A percentile compares a stretch with the other conserved stretches of the same genome.
Evolutionary conservation across 2,329 filamentous ascomycete species (phyloP).

Genomic region (Fusarium heterosporum): DNA sequence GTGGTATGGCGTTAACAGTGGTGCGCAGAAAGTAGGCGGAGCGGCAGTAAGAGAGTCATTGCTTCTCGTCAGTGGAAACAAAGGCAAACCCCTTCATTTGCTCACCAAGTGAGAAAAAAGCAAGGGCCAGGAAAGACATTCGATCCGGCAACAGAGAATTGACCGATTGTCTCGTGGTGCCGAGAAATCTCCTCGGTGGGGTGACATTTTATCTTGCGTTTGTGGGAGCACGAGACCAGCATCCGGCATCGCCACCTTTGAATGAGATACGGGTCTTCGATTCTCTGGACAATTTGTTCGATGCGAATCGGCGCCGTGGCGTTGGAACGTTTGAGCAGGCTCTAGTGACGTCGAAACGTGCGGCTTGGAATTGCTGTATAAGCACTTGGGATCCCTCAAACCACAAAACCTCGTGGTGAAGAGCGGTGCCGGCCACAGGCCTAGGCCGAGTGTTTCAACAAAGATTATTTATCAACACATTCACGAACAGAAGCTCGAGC

Average conservation of each 20-base stretch:
- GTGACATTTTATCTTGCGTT: constrained; percentile 43
- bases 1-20: constrained; percentile 37
- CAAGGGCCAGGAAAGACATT: constrained; percentile 40
- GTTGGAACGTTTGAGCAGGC: constrained; percentile 41
- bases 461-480: constrained; percentile 36
- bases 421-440: constrained; percentile 40
- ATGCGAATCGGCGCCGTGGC: constrained; percentile 44
- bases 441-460: constrained; percentile 31
- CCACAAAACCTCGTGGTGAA: constrained; percentile 34
- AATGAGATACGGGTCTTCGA: constrained; percentile 32
- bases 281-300: constrained; percentile 30
- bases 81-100: constrained; percentile 33
- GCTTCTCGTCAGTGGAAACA: constrained; percentile 25
- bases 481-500: constrained; percentile 31
- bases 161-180: constrained; percentile 47
- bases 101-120: constrained; percentile 31
- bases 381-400: constrained; percentile 39
- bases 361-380: constrained; percentile 43
- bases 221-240: constrained; percentile 43
- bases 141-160: constrained; percentile 45
- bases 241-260: constrained; percentile 37
- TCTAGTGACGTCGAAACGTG: constrained; percentile 44
- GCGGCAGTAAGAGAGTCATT: constrained; percentile 27
- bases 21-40: constrained; percentile 29
- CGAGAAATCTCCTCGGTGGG: constrained; percentile 48